phyloP scores from a whole-genome alignment of 352 stramenopile species.

The Proteromonas lacertae region DNA sequence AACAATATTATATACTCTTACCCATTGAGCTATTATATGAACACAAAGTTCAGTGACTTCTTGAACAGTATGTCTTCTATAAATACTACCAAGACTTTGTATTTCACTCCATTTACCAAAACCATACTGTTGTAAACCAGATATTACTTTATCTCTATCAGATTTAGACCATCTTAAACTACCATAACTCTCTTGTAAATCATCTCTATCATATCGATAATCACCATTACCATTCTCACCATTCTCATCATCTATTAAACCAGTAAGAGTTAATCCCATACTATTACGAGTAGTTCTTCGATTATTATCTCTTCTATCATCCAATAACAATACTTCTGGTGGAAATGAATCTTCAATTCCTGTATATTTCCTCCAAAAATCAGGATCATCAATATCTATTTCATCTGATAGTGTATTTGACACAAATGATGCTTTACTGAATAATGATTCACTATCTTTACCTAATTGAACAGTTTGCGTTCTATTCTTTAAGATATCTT shows the following conservation, averaged over 20 bases:
- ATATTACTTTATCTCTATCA: constrained; percentile 9
- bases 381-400: constrained; percentile 65
- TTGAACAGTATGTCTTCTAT: no score
- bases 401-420: constrained; percentile 37
- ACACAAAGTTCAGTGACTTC: no score
- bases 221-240: no score
- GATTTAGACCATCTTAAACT: no score
- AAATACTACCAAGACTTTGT: no score
- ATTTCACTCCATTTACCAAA: constrained; percentile 14
- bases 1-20: no score
- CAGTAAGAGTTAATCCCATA: background rate
- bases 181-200: background rate
- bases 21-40: no score
- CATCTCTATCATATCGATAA: background rate
- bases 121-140: constrained; percentile 7
- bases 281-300: background rate
- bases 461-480: constrained; percentile 18
- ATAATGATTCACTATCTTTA: constrained; percentile 14
- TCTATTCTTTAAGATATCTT: constrained; percentile 38
- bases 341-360: no score
- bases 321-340: no score
- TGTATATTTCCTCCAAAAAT: constrained; percentile 45
- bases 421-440: constrained; percentile 44
- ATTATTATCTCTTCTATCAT: no score
- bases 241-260: no score